Percentiles rank a stretch among this genome's conserved stretches.
Evolutionary conservation across 2,329 filamentous ascomycete species (phyloP).

Genomic region (Arthrobotrys sphaeroides): DNA sequence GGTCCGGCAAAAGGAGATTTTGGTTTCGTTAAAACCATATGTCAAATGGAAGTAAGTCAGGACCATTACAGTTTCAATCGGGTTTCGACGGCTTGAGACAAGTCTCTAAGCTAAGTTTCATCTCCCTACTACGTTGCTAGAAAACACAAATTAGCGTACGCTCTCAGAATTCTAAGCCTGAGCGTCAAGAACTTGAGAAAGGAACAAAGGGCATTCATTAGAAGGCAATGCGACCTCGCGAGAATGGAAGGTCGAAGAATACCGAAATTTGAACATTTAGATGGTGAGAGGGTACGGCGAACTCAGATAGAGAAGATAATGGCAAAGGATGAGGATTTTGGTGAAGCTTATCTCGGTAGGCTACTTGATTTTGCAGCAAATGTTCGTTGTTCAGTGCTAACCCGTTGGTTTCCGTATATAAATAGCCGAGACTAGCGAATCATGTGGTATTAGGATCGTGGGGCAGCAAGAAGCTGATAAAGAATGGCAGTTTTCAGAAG

Average conservation of each 20-base stretch:
- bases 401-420: too few relatives aligned
- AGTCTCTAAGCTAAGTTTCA: background rate
- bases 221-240: background rate
- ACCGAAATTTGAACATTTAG: background rate
- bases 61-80: background rate
- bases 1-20: background rate
- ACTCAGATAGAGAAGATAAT: background rate
- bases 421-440: background rate
- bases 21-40: background rate
- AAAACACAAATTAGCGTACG: background rate
- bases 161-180: background rate
- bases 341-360: too few relatives aligned
- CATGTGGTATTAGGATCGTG: background rate
- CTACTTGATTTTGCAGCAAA: too few relatives aligned
- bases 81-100: too few relatives aligned
- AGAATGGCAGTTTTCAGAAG: background rate
- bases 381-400: too few relatives aligned
- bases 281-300: background rate
- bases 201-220: background rate
- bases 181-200: background rate
- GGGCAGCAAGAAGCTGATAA: background rate
- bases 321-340: background rate
- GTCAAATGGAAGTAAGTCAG: background rate
- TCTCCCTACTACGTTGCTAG: constrained; percentile 2
- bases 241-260: background rate